phyloP scores from a whole-genome alignment of 2,329 filamentous ascomycete genomes.

The Magnaporthiopsis incrustans region DNA sequence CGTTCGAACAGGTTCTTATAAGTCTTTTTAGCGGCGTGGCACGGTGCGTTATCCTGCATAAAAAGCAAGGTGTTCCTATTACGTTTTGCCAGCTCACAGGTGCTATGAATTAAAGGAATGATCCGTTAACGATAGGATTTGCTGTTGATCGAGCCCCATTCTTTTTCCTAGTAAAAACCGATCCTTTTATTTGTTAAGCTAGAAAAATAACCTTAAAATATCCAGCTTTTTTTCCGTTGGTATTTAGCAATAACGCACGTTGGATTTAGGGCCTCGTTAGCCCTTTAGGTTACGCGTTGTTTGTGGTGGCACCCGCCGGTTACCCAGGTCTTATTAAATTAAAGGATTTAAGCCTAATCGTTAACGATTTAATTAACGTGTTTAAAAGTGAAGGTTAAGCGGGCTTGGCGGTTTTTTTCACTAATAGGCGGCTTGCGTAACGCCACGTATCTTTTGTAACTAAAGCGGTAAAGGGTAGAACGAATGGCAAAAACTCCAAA shows the following conservation, averaged over 20 bases:
- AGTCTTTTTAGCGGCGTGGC: neutral
- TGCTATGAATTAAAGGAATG: slow-evolving; percentile 10
- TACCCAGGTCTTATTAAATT: slow-evolving; percentile 16
- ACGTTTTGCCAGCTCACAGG: slow-evolving; percentile 6
- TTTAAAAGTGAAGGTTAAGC: slow-evolving; percentile 8
- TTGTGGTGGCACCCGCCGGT: slow-evolving; percentile 11
- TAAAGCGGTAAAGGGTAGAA: slow-evolving; percentile 7
- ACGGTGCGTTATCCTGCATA: neutral
- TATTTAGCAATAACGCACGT: slow-evolving; percentile 16
- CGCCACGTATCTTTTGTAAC: slow-evolving; percentile 6
- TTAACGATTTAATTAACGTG: slow-evolving; percentile 8
- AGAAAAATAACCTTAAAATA: slow-evolving; percentile 22
- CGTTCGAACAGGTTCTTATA: slow-evolving; percentile 6
- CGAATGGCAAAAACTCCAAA: slow-evolving; percentile 7
- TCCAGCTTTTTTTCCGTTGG: slow-evolving; percentile 18
- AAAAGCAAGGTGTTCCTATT: neutral
- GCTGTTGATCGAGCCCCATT: slow-evolving; percentile 19
- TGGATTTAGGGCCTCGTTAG: slow-evolving; percentile 15
- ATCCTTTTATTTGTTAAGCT: slow-evolving; percentile 16
- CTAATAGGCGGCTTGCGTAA: slow-evolving; percentile 9
- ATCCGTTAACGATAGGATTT: slow-evolving; percentile 16
- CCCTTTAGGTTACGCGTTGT: slow-evolving; percentile 12
- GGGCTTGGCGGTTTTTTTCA: slow-evolving; percentile 5
- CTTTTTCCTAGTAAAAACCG: slow-evolving; percentile 23
- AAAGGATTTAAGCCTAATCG: slow-evolving; percentile 14